Percentiles rank a stretch among this genome's conserved stretches.
phyloP scores from a whole-genome alignment of 1,284 basidiomycete genomes.

The Apiotrichum akiyoshidainum region DNA sequence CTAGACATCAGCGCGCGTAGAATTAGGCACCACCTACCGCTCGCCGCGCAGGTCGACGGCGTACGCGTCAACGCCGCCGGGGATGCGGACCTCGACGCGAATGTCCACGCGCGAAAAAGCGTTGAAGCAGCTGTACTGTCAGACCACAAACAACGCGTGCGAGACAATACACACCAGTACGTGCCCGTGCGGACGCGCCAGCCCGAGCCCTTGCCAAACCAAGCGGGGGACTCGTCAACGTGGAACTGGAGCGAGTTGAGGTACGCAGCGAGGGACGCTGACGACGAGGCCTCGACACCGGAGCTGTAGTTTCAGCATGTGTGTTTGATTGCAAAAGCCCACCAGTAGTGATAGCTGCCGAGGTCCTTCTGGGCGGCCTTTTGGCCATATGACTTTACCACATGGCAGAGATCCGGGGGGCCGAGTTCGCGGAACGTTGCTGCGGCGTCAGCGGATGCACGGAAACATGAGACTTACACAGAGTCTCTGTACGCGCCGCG shows the following conservation, averaged over 20 bases:
- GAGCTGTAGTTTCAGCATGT: slow-evolving; percentile 56
- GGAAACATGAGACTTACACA: slow-evolving; percentile 61
- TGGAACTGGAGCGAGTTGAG: slow-evolving; percentile 96
- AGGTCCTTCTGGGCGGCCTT: slow-evolving; percentile 79
- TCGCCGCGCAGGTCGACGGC: slow-evolving; percentile 92
- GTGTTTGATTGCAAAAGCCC: background rate
- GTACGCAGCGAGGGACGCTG: slow-evolving; percentile 94
- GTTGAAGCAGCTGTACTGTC: slow-evolving; percentile 76
- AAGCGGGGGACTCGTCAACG: slow-evolving; percentile 84
- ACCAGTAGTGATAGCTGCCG: slow-evolving; percentile 83
- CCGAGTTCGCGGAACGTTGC: slow-evolving; percentile 94
- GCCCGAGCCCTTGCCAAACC: slow-evolving; percentile 82
- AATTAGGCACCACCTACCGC: slow-evolving; percentile 59
- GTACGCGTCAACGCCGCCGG: slow-evolving; percentile 93
- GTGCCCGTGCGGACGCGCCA: slow-evolving; percentile 94
- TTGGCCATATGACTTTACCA: slow-evolving; percentile 80
- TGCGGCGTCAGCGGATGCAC: slow-evolving; percentile 40
- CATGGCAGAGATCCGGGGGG: slow-evolving; percentile 93
- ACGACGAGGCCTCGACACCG: slow-evolving; percentile 94
- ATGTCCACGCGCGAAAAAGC: slow-evolving; percentile 97
- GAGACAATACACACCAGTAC: slow-evolving; percentile 68
- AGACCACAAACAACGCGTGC: background rate
- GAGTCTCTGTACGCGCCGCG: slow-evolving; percentile 82
- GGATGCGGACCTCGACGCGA: slow-evolving; percentile 96
- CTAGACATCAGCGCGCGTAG: slow-evolving; percentile 49